Evolutionary conservation across 805 yeast species (phyloP).

Genomic region (Candida alai): DNA sequence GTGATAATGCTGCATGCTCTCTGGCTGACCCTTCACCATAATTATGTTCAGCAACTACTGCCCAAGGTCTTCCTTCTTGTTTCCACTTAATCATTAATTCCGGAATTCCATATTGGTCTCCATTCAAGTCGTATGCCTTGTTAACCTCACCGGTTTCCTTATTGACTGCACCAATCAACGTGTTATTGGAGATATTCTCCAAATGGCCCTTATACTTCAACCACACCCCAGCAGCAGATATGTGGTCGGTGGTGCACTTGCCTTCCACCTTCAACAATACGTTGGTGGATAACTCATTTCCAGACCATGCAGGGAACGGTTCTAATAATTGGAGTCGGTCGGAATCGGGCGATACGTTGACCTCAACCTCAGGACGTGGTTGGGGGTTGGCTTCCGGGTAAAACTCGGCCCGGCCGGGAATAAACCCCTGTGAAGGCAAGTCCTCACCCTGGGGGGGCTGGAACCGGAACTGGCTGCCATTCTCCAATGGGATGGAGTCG

Average conservation of each 20-base stretch:
- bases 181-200: constrained; percentile 92
- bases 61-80: constrained; percentile 79
- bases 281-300: constrained; percentile 72
- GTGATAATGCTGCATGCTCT: constrained; percentile 97
- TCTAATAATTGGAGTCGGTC: constrained; percentile 89
- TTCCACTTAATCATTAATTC: constrained; percentile 97
- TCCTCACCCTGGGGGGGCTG: constrained; percentile 80
- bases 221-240: constrained; percentile 99
- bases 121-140: constrained; percentile 82
- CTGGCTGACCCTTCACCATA: constrained; percentile 99
- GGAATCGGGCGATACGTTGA: constrained; percentile 79
- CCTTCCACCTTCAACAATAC: constrained; percentile 92
- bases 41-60: constrained; percentile 94
- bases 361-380: constrained; percentile 54
- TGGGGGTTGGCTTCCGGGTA: constrained; percentile 71
- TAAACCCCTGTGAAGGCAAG: constrained; percentile 76
- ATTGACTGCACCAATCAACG: constrained; percentile 94
- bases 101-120: constrained; percentile 77
- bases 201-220: constrained; percentile 96
- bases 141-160: constrained; percentile 97
- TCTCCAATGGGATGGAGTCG: constrained; percentile 68
- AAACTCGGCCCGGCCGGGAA: constrained; percentile 67
- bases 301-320: constrained; percentile 85
- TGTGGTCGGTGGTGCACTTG: constrained; percentile 97
- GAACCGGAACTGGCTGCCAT: constrained; percentile 76